Evolutionary conservation across 2,329 filamentous ascomycete species (phyloP), one percentile per base, ranked within the genome.

Genomic region (Aspergillus nomiae): DNA sequence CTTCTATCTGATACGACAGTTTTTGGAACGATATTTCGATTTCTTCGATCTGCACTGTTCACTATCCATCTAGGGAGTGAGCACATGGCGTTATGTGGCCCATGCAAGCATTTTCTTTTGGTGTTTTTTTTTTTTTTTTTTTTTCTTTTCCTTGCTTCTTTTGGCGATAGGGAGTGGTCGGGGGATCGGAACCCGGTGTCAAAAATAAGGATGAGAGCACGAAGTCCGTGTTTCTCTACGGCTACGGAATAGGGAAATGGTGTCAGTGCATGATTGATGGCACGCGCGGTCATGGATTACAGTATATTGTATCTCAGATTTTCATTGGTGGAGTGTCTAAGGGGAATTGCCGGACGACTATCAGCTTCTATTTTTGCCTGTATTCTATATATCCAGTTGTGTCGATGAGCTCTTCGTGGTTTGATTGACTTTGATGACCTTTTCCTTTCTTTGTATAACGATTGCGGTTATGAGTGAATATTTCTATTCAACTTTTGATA

Each of bases 81-180:
- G 58, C 48, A 28, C 36, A 58, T 36, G 60, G 55, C 60, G 60
- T 61, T 61, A 53, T 53, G 46, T 61, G 58, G 46, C 36, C 53
- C 28, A 54, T 58, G 60, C 55, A 61, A 58, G 43, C 58, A 46
- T 56, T 58, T 61, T 59, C 43, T 60, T 56, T 58, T 50, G 41
- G 56, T 64, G 58, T 59, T 34, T 41, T 61, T 24, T 43, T 41
- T 62, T 63, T 21, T 41, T 24, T 24, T 24, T 24, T 24, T 24
- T 24, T 24, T 24, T 24, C 21, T 24, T 24, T 24, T 24, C 34
- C 43, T 65, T 56, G 41, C 26, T 60, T 61, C 61, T 57, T 16
- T 59, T 64, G 53, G 51, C 51, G 51, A 55, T 55, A 28, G n/a
- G 51, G 9, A 55, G n/a, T 55, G 30, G 32, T 38, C 32, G 16